Evolutionary conservation across 768 basidiomycete species (phyloP).

Genomic region (Termitomyces sp.): DNA sequence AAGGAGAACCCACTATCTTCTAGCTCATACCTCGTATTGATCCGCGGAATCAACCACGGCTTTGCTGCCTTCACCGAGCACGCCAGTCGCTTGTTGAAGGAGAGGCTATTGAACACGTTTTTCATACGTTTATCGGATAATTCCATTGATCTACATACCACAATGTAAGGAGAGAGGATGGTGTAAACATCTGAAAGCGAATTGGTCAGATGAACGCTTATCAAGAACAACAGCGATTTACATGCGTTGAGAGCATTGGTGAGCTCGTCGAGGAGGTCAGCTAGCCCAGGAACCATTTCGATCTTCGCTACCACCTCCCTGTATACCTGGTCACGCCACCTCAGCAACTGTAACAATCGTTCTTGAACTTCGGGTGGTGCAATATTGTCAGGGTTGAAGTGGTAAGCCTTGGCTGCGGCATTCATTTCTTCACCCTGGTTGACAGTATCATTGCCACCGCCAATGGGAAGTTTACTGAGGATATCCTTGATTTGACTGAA

Average conservation of each 20-base stretch:
- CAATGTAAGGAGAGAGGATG: constrained; percentile 63
- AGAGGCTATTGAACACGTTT: constrained; percentile 45
- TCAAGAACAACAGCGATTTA: constrained; percentile 24
- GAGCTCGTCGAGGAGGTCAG: constrained; percentile 55
- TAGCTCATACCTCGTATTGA: constrained; percentile 52
- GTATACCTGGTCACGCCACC: constrained; percentile 64
- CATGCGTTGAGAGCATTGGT: constrained; percentile 68
- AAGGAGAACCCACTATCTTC: background rate
- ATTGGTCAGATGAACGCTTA: constrained; percentile 5
- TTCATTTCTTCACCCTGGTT: constrained; percentile 56
- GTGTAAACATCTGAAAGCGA: constrained; percentile 56
- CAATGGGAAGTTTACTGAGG: constrained; percentile 48
- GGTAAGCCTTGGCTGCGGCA: constrained; percentile 54
- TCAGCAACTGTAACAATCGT: constrained; percentile 53
- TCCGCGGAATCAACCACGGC: constrained; percentile 69
- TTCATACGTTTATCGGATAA: background rate
- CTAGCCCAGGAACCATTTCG: constrained; percentile 64
- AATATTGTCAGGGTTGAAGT: constrained; percentile 61
- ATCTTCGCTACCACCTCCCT: constrained; percentile 52
- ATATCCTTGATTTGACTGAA: constrained; percentile 40
- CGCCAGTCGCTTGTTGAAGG: constrained; percentile 53
- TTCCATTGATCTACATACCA: constrained; percentile 32
- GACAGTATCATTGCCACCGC: constrained; percentile 51
- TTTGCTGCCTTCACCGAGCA: constrained; percentile 61
- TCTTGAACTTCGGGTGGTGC: constrained; percentile 64